Evolutionary conservation across 257 asterid genomes (phyloP).

Genomic region (Coffea canephora): DNA sequence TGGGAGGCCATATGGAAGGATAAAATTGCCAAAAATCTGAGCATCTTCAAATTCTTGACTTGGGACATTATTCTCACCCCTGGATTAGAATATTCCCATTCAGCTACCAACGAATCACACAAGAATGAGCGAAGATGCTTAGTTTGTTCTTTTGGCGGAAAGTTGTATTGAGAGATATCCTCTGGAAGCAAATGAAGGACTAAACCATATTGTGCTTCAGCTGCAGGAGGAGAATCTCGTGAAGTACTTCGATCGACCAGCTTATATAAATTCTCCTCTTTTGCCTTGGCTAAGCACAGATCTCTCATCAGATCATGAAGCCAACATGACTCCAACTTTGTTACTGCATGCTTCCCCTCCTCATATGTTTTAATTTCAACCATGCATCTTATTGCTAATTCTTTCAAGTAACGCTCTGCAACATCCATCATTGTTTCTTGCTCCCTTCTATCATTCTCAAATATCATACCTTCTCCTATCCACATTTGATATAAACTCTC

Average conservation of each 20-base stretch:
- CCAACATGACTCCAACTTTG: background rate
- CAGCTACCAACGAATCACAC: too few species aligned
- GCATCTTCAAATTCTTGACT: too few species aligned
- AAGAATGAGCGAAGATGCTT: background rate
- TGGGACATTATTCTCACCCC: too few species aligned
- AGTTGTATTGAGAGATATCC: background rate
- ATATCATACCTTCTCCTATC: background rate
- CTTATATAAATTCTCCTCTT: background rate
- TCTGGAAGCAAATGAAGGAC: background rate
- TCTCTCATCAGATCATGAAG: conserved; percentile 9
- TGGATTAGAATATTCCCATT: too few species aligned
- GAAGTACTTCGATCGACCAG: too few species aligned
- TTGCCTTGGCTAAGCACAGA: background rate
- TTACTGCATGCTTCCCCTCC: background rate
- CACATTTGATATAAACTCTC: background rate
- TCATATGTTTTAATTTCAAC: background rate
- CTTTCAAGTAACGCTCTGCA: background rate
- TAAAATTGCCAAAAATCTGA: too few species aligned
- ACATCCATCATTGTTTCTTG: conserved; percentile 10
- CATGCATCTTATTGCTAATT: background rate
- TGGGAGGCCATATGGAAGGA: too few species aligned
- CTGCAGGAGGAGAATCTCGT: background rate
- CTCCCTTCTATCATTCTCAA: too few species aligned
- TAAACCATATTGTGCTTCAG: background rate
- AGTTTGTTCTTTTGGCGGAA: background rate